Base-by-base conservation (phyloP, 352 stramenopile genomes). In the Globisporangium iwayamae region DNA sequence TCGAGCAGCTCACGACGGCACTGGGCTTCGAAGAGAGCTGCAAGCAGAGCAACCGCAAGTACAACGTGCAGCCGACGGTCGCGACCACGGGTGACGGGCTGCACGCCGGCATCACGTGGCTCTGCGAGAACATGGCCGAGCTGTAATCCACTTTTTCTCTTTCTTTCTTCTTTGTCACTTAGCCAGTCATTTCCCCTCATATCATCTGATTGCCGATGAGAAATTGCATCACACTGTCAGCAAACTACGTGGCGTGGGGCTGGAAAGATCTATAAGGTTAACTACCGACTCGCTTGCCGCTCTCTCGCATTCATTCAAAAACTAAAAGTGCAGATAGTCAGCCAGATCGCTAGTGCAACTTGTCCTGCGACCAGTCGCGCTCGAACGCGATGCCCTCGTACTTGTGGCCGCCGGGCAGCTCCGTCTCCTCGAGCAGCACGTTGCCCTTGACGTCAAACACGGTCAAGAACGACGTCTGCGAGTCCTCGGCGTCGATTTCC, bases 301-400 rank as follows among this genome's bases (percentile, higher is more conserved):
- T 53, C 22, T 62, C 39, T 46, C 39, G 18, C 39, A 20, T 14
- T 46, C 41, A 47, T 47, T 14, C 41, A 20, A 47, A 47, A 47
- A 47, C 41, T 47, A 47, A 41, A 41, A 41, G 36, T 41, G 36
- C 41, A 25, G 30, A 4, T 38, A 55, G 16, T 38, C 20, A 38
- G 18, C 59, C 47, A 43, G 62, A 59, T 65, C 54, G 8, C 51
- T 69, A 46, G 36, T 66, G 64, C 25, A 62, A 25, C 53, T 68
- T 68, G 51, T 60, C 68, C 60, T 76, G 71, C 38, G 70, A 77
- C 83, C 85, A 95, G 67, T 95, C 85, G 56, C 90, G 78, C 7
- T 93, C 75, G 68, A 98, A 97, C 57, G 96, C 94, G 45, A 98
- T 74, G 51, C 93, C 93, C 68, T 98, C 94, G 72, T 91, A 98